Percentiles rank a stretch among this genome's conserved stretches.
phyloP scores from a whole-genome alignment of 257 asterid species.

The Przewalskia tangutica region DNA sequence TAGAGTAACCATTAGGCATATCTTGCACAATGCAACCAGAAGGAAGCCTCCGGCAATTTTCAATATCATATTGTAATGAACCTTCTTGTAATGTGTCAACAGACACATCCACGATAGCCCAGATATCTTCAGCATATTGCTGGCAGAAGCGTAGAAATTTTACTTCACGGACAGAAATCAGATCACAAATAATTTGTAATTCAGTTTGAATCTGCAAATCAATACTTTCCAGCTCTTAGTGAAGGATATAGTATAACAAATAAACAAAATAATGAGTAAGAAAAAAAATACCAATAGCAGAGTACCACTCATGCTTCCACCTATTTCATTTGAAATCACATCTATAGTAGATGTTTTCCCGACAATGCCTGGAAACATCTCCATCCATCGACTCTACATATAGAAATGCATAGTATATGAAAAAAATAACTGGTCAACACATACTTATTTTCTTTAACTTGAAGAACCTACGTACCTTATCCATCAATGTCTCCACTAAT shows the following conservation, averaged over 20 bases:
- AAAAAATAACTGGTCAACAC: background rate
- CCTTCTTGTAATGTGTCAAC: constrained; percentile 37
- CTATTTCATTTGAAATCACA: constrained; percentile 52
- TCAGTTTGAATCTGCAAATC: constrained; percentile 56
- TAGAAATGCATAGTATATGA: background rate
- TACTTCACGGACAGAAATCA: constrained; percentile 43
- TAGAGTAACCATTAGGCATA: constrained; percentile 50
- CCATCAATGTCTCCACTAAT: constrained; percentile 58
- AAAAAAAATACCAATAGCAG: constrained; percentile 55
- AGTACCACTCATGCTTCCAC: constrained; percentile 62
- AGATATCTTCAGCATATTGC: constrained; percentile 50
- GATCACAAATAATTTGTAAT: constrained; percentile 61
- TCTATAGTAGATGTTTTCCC: constrained; percentile 45
- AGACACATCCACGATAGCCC: constrained; percentile 86
- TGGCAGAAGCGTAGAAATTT: constrained; percentile 72
- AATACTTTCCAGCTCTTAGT: background rate
- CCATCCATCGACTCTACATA: constrained; percentile 44
- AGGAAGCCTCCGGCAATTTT: constrained; percentile 64
- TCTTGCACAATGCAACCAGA: constrained; percentile 73
- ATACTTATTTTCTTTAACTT: background rate
- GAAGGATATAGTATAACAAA: background rate
- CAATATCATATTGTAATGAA: constrained; percentile 8
- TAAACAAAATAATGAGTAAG: background rate
- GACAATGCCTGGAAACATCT: constrained; percentile 54
- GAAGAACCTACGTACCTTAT: constrained; percentile 44